A percentile compares a stretch with the other conserved stretches of the same genome.
Evolutionary conservation across 345 rosid species (phyloP).

Genomic region (Physaria fendleri): DNA sequence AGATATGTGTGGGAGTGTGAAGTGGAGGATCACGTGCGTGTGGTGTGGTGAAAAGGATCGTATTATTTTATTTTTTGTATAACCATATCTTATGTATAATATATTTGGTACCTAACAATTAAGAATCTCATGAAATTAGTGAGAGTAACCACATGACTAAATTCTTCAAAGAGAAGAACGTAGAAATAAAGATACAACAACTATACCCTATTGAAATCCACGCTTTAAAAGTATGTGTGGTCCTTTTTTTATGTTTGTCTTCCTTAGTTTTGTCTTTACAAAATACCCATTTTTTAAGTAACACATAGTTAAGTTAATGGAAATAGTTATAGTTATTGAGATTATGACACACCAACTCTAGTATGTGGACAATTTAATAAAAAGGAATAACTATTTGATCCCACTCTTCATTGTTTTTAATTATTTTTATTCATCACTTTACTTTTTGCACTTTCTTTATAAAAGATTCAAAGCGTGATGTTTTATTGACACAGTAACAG

Average conservation of each 20-base stretch:
- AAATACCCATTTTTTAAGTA: not conserved
- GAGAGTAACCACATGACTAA: too few species aligned
- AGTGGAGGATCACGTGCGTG: constrained; percentile 23
- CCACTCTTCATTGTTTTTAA: not conserved
- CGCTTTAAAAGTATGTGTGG: constrained; percentile 15
- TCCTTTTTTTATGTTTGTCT: not conserved
- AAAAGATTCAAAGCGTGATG: constrained; percentile 17
- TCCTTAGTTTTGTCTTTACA: not conserved
- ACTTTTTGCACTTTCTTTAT: constrained; percentile 4
- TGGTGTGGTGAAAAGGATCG: not conserved
- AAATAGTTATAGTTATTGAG: not conserved
- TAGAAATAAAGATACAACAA: too few species aligned
- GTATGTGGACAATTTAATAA: constrained; percentile 12
- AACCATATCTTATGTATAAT: not conserved
- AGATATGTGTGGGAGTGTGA: constrained; percentile 14
- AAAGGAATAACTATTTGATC: not conserved
- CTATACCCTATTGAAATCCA: too few species aligned
- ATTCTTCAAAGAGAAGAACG: too few species aligned
- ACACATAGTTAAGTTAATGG: not conserved
- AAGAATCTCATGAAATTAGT: not conserved
- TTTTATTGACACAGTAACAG: constrained; percentile 13
- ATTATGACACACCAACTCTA: not conserved
- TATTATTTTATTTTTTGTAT: not conserved
- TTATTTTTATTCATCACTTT: not conserved
- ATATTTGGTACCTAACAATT: constrained; percentile 1